These are phyloP conservation scores for Myriosclerotinia curreyana DNA, from an alignment of 2,329 filamentous ascomycete species.

Conservation along the genomic window DNA sequence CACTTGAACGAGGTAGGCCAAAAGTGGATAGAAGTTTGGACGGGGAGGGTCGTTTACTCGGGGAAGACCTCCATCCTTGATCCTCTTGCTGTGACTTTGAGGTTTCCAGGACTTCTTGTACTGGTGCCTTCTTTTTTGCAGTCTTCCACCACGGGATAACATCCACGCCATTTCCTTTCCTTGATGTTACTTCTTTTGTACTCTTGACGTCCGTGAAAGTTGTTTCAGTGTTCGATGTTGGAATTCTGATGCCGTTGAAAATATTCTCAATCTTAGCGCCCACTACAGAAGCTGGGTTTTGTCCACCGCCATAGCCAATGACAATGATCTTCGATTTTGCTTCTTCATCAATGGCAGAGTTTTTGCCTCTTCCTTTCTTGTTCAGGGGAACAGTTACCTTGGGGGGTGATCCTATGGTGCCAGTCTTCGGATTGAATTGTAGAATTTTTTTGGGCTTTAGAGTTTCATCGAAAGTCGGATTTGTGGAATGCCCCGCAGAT, in stretches of 20 bases:
- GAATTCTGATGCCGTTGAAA: constrained; percentile 39
- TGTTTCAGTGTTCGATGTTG: neutral
- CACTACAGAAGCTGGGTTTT: constrained; percentile 46
- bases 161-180: constrained; percentile 11
- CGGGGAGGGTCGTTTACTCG: constrained; percentile 13
- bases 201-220: neutral
- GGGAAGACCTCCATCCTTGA: neutral
- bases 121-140: constrained; percentile 18
- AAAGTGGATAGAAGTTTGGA: constrained; percentile 11
- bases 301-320: constrained; percentile 58
- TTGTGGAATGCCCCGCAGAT: neutral
- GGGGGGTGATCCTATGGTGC: constrained; percentile 61
- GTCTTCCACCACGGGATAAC: constrained; percentile 23
- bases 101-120: constrained; percentile 5
- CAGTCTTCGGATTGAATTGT: constrained; percentile 57
- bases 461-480: neutral
- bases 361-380: constrained; percentile 21
- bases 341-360: constrained; percentile 39
- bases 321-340: constrained; percentile 48
- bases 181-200: constrained; percentile 5
- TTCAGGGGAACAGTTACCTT: constrained; percentile 43
- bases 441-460: constrained; percentile 50
- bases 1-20: constrained; percentile 11
- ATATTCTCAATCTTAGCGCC: constrained; percentile 64
- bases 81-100: constrained; percentile 3